Conservation (phyloP, 2,329 filamentous ascomycete species). For the Fusarium brevicatenulatum region DNA sequence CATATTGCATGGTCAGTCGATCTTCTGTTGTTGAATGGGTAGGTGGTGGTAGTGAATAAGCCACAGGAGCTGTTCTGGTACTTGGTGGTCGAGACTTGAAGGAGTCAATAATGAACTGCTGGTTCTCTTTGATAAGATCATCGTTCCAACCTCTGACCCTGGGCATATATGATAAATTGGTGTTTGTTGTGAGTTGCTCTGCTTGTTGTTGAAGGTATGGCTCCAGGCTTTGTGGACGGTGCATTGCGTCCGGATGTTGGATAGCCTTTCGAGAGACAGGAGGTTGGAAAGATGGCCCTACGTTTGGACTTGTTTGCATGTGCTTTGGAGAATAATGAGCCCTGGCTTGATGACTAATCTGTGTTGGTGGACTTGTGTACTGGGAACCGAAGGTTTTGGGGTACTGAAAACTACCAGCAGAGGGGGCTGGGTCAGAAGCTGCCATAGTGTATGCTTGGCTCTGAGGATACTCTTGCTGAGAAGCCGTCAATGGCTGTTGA, state of each 20-base stretch:
- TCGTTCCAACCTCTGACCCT: neutral
- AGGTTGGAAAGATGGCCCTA: accelerated
- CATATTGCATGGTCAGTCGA: neutral
- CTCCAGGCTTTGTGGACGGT: accelerated
- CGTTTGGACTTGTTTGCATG: accelerated
- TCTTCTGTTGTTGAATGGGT: neutral
- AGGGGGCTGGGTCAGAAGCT: neutral
- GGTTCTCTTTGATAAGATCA: neutral
- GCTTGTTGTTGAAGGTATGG: neutral
- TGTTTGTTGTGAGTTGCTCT: accelerated
- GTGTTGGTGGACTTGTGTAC: neutral
- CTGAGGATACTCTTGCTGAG: neutral
- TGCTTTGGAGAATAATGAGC: accelerated
- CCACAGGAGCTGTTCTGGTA: neutral
- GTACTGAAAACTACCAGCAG: neutral
- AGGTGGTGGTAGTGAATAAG: neutral
- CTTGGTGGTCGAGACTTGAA: neutral
- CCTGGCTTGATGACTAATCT: accelerated
- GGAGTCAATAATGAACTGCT: neutral
- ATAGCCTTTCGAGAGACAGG: accelerated
- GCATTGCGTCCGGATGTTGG: accelerated
- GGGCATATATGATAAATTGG: neutral
- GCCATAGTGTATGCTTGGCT: neutral
- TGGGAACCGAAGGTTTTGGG: neutral
- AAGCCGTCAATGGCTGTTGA: accelerated